Evolutionary conservation across 768 basidiomycete genomes (phyloP).

Genomic region (Mycena alexandri): DNA sequence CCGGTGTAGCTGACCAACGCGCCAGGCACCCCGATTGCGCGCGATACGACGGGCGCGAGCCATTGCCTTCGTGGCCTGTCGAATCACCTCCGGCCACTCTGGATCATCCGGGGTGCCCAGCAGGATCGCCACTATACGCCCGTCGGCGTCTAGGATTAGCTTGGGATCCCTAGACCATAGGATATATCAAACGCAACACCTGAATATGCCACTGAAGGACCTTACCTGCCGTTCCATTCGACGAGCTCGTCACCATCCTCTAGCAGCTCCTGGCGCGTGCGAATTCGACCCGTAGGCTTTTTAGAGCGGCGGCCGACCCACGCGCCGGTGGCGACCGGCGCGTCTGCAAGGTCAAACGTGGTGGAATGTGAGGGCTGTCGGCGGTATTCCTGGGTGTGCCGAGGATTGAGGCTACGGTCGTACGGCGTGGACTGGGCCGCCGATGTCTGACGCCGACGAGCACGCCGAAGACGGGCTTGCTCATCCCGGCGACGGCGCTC

Average conservation of each 20-base stretch:
- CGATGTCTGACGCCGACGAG: too few species aligned
- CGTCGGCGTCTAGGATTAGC: neutral
- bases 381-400: too few species aligned
- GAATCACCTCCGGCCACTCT: neutral
- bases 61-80: neutral
- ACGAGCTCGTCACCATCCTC: neutral
- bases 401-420: too few species aligned
- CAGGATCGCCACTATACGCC: neutral
- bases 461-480: too few species aligned
- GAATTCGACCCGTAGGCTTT: neutral
- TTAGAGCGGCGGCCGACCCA: neutral
- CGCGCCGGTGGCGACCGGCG: neutral
- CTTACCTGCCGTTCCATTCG: neutral
- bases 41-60: neutral
- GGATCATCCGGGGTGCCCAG: slow-evolving; percentile 3
- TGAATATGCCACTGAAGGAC: too few species aligned
- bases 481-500: too few species aligned
- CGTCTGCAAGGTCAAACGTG: too few species aligned
- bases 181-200: too few species aligned
- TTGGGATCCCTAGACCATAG: slow-evolving; percentile 11
- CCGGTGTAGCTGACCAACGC: neutral
- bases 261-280: neutral
- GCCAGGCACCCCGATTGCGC: neutral
- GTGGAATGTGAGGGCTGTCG: too few species aligned
- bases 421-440: too few species aligned